phyloP scores from a whole-genome alignment of 192 early-diverging fungal species.

The Podila horticola region DNA sequence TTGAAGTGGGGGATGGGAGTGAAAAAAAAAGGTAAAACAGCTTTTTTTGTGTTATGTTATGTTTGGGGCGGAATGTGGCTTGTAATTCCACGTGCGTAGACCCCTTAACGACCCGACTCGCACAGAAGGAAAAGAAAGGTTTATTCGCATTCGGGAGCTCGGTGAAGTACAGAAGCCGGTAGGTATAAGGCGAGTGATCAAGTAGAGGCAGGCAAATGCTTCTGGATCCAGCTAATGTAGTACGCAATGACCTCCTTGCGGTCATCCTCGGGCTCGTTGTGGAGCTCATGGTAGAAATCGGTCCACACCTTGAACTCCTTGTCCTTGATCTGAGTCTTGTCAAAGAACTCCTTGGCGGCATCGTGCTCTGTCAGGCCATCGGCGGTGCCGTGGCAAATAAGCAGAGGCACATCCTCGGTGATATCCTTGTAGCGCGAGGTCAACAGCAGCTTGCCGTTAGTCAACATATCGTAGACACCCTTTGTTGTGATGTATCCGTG shows the following conservation, averaged over 20 bases:
- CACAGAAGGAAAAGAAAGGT: not conserved
- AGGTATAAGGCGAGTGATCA: not conserved
- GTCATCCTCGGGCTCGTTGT: conserved; percentile 50
- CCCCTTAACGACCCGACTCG: conserved; percentile 1
- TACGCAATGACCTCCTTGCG: conserved; percentile 50
- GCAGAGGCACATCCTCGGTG: conserved; percentile 52
- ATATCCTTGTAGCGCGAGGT: conserved; percentile 47
- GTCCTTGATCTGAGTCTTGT: conserved; percentile 49
- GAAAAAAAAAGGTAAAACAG: conserved; percentile 4
- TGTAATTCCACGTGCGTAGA: not conserved
- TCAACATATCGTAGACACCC: conserved; percentile 60
- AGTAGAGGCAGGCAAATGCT: conserved; percentile 13
- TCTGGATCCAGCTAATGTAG: conserved; percentile 54
- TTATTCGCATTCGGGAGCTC: not conserved
- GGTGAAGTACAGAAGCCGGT: not conserved
- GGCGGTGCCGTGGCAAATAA: conserved; percentile 61
- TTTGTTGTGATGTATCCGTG: conserved; percentile 59
- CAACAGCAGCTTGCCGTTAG: conserved; percentile 57
- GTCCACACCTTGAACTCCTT: conserved; percentile 47
- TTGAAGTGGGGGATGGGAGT: not conserved
- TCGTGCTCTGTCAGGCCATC: conserved; percentile 57
- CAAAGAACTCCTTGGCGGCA: conserved; percentile 50
- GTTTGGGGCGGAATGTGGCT: not conserved
- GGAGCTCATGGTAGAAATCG: conserved; percentile 41
- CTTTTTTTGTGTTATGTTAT: not conserved